phyloP scores from a whole-genome alignment of 1,284 basidiomycete species.

The Microbotryum silenes-acaulis region DNA sequence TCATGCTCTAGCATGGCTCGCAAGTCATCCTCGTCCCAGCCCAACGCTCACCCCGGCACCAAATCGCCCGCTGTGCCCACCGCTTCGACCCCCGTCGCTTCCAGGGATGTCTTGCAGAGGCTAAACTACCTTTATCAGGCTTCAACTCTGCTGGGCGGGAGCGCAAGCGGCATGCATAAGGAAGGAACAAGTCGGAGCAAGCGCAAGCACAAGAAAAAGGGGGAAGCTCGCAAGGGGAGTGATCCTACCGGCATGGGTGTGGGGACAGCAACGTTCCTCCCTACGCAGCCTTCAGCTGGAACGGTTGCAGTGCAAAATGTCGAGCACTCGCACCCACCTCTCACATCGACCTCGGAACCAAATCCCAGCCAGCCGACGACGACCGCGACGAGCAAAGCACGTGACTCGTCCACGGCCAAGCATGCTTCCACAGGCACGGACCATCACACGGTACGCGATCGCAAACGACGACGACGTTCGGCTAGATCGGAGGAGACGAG shows the following conservation, averaged over 20 bases:
- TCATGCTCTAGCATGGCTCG: too few relatives aligned
- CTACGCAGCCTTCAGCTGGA: too few relatives aligned
- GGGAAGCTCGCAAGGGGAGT: too few relatives aligned
- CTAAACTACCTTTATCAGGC: constrained; percentile 78
- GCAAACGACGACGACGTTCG: background rate
- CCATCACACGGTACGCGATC: background rate
- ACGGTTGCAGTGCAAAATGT: too few relatives aligned
- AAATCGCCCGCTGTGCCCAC: constrained; percentile 4
- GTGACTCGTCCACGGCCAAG: too few relatives aligned
- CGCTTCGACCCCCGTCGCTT: constrained; percentile 42
- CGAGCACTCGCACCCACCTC: too few relatives aligned
- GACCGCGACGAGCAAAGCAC: too few relatives aligned
- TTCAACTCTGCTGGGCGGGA: constrained; percentile 50
- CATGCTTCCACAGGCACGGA: too few relatives aligned
- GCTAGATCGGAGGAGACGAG: background rate
- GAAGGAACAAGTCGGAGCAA: background rate
- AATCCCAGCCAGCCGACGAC: too few relatives aligned
- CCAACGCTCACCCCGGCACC: too few relatives aligned
- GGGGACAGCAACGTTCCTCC: background rate
- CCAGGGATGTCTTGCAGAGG: constrained; percentile 66
- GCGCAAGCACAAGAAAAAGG: background rate
- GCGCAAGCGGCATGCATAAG: background rate
- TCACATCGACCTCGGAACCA: too few relatives aligned
- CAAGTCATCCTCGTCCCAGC: too few relatives aligned
- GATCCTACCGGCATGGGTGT: background rate